Conservation (phyloP, 2,329 filamentous ascomycete species). For the Amauroascus niger region DNA sequence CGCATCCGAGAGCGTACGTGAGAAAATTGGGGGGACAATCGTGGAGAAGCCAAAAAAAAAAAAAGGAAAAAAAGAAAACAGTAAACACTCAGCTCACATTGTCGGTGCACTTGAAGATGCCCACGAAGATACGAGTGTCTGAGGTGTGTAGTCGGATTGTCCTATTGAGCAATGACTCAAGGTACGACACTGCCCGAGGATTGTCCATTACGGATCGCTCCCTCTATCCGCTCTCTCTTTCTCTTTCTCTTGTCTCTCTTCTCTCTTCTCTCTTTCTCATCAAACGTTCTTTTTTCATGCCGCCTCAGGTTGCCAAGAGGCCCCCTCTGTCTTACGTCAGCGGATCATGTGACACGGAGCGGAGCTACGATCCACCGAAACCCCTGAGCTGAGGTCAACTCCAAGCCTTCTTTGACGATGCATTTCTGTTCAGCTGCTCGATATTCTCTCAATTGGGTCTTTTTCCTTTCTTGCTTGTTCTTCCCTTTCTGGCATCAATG, state of each 20-base stretch:
- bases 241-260: neutral
- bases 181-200: constrained; percentile 30
- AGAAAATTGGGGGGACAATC: neutral
- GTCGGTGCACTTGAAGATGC: constrained; percentile 90
- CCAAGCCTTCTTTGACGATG: too few species aligned
- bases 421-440: too few species aligned
- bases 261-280: too few species aligned
- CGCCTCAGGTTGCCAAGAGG: neutral
- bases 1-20: neutral
- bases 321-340: too few species aligned
- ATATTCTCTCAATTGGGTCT: too few species aligned
- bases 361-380: neutral
- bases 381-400: too few species aligned
- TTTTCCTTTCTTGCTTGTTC: too few species aligned
- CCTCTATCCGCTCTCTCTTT: neutral
- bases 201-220: constrained; percentile 26
- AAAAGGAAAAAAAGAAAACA: too few species aligned
- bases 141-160: constrained; percentile 68
- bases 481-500: too few species aligned
- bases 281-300: too few species aligned
- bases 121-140: constrained; percentile 80
- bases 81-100: too few species aligned
- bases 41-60: neutral
- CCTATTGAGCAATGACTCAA: constrained; percentile 60
- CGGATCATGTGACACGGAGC: too few species aligned